These are phyloP conservation scores for Solanum medicagineum DNA, from an alignment of 257 asterid species.

Conservation along the genomic window DNA sequence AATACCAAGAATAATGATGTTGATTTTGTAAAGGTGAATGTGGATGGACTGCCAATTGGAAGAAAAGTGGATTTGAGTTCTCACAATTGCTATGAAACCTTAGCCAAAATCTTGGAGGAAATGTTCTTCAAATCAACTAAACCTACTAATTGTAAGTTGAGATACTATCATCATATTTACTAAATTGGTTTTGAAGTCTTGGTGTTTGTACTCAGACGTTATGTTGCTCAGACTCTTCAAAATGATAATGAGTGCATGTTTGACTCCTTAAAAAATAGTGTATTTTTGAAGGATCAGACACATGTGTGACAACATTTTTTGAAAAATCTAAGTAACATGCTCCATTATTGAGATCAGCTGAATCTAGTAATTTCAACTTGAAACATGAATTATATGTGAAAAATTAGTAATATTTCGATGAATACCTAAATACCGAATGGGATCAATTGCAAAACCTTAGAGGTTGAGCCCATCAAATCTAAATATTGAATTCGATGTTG, in stretches of 20 bases:
- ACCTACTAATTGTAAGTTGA: constrained; percentile 9
- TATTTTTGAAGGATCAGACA: not conserved
- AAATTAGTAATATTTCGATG: not conserved
- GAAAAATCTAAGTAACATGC: not conserved
- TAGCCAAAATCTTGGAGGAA: constrained; percentile 48
- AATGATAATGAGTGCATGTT: not conserved
- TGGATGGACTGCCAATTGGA: constrained; percentile 76
- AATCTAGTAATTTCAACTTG: too few relatives aligned
- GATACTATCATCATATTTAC: not conserved
- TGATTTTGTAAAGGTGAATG: constrained; percentile 74
- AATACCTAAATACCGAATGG: too few relatives aligned
- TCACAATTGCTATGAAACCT: constrained; percentile 43
- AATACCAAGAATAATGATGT: constrained; percentile 17
- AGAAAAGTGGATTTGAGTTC: constrained; percentile 70
- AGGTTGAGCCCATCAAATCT: not conserved
- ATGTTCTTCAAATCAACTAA: constrained; percentile 58
- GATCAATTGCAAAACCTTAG: not conserved
- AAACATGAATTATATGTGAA: not conserved
- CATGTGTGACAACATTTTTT: not conserved
- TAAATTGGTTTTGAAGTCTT: not conserved
- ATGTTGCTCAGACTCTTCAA: not conserved
- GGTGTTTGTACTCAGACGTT: not conserved
- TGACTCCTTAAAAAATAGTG: not conserved
- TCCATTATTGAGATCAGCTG: too few relatives aligned
- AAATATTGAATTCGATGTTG: not conserved